Percentiles rank a stretch among this genome's conserved stretches.
phyloP scores from a whole-genome alignment of 805 yeast genomes.

The Candida nanaspora region DNA sequence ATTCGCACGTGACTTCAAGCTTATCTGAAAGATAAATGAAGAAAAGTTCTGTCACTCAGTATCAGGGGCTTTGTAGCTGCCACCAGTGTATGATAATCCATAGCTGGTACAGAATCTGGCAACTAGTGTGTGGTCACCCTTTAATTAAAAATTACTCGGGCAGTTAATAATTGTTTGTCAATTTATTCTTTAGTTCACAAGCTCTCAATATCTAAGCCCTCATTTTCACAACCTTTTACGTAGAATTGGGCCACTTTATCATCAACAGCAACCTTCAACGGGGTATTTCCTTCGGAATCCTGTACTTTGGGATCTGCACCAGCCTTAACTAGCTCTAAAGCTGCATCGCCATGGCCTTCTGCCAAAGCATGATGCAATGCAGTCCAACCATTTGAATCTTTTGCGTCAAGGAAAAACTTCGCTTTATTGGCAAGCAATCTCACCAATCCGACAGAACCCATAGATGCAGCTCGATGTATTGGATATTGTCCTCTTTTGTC shows the following conservation, averaged over 20 bases:
- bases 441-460: slow-evolving; percentile 57
- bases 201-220: slow-evolving; percentile 13
- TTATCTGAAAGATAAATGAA: no score
- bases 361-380: slow-evolving; percentile 86
- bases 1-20: not conserved
- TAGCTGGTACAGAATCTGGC: no score
- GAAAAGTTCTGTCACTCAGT: no score
- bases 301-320: slow-evolving; percentile 58
- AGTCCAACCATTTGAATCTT: slow-evolving; percentile 74
- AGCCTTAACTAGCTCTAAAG: slow-evolving; percentile 46
- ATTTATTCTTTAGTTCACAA: no score
- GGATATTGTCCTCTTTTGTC: slow-evolving; percentile 64
- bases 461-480: slow-evolving; percentile 76
- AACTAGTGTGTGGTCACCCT: no score
- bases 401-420: slow-evolving; percentile 58
- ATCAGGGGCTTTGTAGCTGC: no score
- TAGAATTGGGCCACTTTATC: slow-evolving; percentile 40
- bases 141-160: not conserved
- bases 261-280: slow-evolving; percentile 49
- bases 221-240: slow-evolving; percentile 14
- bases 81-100: no score
- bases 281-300: slow-evolving; percentile 47
- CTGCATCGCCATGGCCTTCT: slow-evolving; percentile 82
- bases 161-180: no score
- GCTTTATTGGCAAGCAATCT: slow-evolving; percentile 43